These are phyloP conservation scores for Closterium sp. DNA, from an alignment of 139 green algal species.

Conservation along the genomic window DNA sequence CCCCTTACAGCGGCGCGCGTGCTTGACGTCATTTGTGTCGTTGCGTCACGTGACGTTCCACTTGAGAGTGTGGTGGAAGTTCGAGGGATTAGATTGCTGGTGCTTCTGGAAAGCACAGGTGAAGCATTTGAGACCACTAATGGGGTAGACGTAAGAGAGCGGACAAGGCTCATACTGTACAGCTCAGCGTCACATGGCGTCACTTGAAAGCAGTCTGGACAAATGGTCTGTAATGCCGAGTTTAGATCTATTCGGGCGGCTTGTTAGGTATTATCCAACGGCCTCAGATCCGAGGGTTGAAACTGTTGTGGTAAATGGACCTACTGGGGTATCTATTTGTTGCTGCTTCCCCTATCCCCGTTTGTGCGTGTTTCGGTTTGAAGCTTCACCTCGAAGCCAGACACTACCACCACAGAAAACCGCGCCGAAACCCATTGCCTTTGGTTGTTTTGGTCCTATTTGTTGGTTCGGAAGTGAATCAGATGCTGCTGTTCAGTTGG, in stretches of 20 bases:
- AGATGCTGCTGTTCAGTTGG: neutral
- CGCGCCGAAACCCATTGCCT: neutral
- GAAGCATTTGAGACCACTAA: neutral
- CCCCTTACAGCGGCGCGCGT: too few species aligned
- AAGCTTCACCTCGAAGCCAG: neutral
- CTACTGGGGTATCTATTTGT: too few species aligned
- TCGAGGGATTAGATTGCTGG: neutral
- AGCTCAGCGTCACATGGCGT: neutral
- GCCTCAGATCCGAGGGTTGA: neutral
- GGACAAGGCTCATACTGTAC: neutral
- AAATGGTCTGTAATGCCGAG: neutral
- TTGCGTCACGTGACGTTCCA: neutral
- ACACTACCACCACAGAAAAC: neutral
- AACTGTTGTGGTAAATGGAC: neutral
- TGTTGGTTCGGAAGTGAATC: neutral
- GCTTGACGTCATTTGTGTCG: neutral
- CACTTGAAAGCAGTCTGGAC: too few species aligned
- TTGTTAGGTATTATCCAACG: neutral
- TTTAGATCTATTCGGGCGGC: neutral
- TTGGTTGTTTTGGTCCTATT: neutral
- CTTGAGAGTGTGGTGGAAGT: neutral
- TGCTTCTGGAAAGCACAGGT: neutral
- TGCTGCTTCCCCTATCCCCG: neutral
- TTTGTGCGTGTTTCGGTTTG: neutral
- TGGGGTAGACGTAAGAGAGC: neutral